Evolutionary conservation across 1,139 yeast genomes (phyloP).

Genomic region (Meyerozyma athensensis): DNA sequence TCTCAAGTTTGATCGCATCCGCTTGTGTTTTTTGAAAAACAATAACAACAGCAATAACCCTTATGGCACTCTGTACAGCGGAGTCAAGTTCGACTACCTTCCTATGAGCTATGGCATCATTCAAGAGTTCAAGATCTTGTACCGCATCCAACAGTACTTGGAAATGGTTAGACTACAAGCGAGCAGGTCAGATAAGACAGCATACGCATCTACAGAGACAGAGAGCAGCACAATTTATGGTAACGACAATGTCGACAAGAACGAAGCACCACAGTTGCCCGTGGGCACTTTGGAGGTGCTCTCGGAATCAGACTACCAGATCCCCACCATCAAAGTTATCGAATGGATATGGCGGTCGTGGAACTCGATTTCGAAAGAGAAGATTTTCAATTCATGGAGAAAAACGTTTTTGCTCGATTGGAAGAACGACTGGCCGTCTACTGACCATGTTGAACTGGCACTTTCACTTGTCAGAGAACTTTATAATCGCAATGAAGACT

Average conservation of each 20-base stretch:
- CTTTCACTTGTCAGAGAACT: background rate
- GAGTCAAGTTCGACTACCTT: constrained; percentile 44
- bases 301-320: constrained; percentile 36
- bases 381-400: constrained; percentile 51
- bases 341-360: constrained; percentile 57
- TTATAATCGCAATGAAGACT: background rate
- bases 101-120: constrained; percentile 66
- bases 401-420: constrained; percentile 24
- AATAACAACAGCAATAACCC: constrained; percentile 39
- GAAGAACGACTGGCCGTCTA: constrained; percentile 7
- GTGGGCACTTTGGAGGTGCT: constrained; percentile 17
- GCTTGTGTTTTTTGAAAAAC: constrained; percentile 40
- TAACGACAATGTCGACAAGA: background rate
- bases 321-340: constrained; percentile 52
- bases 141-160: constrained; percentile 56
- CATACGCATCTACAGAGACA: background rate
- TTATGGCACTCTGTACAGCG: constrained; percentile 29
- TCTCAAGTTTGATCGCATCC: constrained; percentile 49
- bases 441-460: background rate
- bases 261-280: constrained; percentile 3
- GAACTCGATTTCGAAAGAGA: constrained; percentile 44
- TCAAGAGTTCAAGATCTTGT: constrained; percentile 57
- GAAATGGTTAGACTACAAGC: constrained; percentile 43
- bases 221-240: background rate
- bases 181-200: constrained; percentile 15